Evolutionary conservation across 1,139 yeast genomes (phyloP), one percentile per base, ranked within the genome.

Genomic region (Diutina ranongensis): DNA sequence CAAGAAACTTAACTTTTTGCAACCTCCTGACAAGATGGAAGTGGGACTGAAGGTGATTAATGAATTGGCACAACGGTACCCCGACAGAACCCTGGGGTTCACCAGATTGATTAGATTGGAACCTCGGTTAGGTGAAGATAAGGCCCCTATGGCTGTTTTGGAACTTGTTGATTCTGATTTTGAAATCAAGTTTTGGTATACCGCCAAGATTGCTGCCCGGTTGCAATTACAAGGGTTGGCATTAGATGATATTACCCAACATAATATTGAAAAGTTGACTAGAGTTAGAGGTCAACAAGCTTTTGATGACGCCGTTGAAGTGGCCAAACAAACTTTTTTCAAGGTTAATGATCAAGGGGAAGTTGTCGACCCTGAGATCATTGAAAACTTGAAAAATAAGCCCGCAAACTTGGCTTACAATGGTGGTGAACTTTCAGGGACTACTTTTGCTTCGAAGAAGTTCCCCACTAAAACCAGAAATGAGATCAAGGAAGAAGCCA

Each of bases 111-210:
- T 89, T 53, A 80, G 78, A 55, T 68, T 94, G 51, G 97, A 92
- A 61, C 88, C 94, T 31, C 73, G 98, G 55, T 64, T 83, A 46
- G 74, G 74, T 9, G 94, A 92, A 53, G 98, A 94, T 60, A 83
- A 82, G 52, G 96, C 97, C 0, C 92, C 94, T 20, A 92, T 85
- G 72, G 81, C 94, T 2, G 81, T 92, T 15, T 61, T 94, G 47
- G 98, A 94, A 62, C 69, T 94, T 46, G 95, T 92, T 1, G 96
- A 85, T 54, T 65, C 74, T 0, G 76, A 76, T 28, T 74, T 78
- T 53, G 95, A 87, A 58, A 74, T 85, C 68, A 78, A 82, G 55
- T 75, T 80, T 53, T 84, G 94, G 78, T 68, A 78, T 57, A 73
- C 79, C 19, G 96, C 95, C 22, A 78, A 86, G 59, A 71, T 78